Conservation (phyloP, 1,284 basidiomycete species). For the Irpex sp. region DNA sequence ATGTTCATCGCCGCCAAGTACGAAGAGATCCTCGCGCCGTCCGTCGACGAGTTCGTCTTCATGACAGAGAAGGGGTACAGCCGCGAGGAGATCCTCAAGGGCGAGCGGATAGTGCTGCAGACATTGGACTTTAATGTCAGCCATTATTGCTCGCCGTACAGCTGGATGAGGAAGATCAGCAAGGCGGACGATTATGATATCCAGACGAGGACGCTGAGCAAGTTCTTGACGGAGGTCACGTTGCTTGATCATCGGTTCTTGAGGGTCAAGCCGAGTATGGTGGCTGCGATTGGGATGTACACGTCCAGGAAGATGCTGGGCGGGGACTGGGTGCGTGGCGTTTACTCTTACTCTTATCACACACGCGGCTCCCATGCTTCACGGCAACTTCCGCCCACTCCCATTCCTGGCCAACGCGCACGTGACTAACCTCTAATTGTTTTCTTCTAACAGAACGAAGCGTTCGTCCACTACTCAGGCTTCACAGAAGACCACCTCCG, state of each 20-base stretch:
- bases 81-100: slow-evolving; percentile 96
- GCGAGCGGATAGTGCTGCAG: slow-evolving; percentile 93
- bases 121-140: slow-evolving; percentile 95
- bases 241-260: slow-evolving; percentile 93
- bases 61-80: slow-evolving; percentile 96
- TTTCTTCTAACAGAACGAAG: slow-evolving; percentile 62
- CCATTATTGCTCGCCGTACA: slow-evolving; percentile 98
- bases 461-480: slow-evolving; percentile 92
- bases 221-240: slow-evolving; percentile 97
- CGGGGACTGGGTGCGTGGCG: slow-evolving; percentile 83
- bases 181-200: slow-evolving; percentile 99
- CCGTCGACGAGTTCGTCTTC: slow-evolving; percentile 93
- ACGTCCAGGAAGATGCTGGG: slow-evolving; percentile 88
- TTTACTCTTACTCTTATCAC: slow-evolving; percentile 17
- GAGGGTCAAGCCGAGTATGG: slow-evolving; percentile 88
- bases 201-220: slow-evolving; percentile 94
- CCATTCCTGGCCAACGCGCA: slow-evolving; percentile 31
- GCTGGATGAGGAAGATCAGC: slow-evolving; percentile 98
- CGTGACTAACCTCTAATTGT: slow-evolving; percentile 39
- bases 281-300: slow-evolving; percentile 99
- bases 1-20: slow-evolving; percentile 99
- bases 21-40: slow-evolving; percentile 95
- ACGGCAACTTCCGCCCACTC: slow-evolving; percentile 21
- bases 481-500: slow-evolving; percentile 89
- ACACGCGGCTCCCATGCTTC: slow-evolving; percentile 8